phyloP scores from a whole-genome alignment of 176 grass and related monocot genomes.

The Musa acuminata region DNA sequence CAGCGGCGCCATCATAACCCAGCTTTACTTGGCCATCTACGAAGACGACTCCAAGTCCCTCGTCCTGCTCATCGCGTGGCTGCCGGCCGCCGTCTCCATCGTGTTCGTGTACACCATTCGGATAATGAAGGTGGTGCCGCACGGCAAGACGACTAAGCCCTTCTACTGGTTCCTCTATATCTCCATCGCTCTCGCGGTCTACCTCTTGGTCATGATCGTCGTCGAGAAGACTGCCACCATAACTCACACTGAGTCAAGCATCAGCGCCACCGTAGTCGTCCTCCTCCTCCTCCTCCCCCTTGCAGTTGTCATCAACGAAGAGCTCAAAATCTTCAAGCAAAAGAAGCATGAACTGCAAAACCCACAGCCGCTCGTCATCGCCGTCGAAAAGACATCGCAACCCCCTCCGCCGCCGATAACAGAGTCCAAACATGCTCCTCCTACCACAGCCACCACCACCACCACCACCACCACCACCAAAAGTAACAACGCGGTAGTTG shows the following conservation, averaged over 20 bases:
- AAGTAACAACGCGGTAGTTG: not conserved
- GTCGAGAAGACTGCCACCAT: slow-evolving; percentile 36
- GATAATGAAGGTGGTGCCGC: slow-evolving; percentile 29
- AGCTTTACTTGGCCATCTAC: slow-evolving; percentile 43
- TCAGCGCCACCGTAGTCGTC: slow-evolving; percentile 30
- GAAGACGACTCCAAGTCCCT: slow-evolving; percentile 70
- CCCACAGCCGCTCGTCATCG: slow-evolving; percentile 6
- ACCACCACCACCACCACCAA: not conserved
- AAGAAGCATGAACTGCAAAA: slow-evolving; percentile 4
- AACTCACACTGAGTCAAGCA: slow-evolving; percentile 27
- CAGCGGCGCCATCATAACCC: slow-evolving; percentile 28
- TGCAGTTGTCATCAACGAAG: slow-evolving; percentile 48
- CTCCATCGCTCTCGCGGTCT: slow-evolving; percentile 49
- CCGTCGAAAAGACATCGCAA: slow-evolving; percentile 8
- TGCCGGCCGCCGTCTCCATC: slow-evolving; percentile 58
- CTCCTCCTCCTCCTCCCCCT: slow-evolving; percentile 55
- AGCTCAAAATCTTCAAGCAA: slow-evolving; percentile 31
- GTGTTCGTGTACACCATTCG: slow-evolving; percentile 62
- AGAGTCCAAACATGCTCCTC: not conserved
- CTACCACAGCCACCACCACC: not conserved
- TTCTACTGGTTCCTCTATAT: slow-evolving; percentile 83
- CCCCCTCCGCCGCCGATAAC: not conserved
- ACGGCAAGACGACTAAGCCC: slow-evolving; percentile 18
- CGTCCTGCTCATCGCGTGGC: slow-evolving; percentile 66
- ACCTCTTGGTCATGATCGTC: slow-evolving; percentile 55